A percentile compares a stretch with the other conserved stretches of the same genome.
phyloP scores from a whole-genome alignment of 768 basidiomycete species.

The Mycena vulgaris region DNA sequence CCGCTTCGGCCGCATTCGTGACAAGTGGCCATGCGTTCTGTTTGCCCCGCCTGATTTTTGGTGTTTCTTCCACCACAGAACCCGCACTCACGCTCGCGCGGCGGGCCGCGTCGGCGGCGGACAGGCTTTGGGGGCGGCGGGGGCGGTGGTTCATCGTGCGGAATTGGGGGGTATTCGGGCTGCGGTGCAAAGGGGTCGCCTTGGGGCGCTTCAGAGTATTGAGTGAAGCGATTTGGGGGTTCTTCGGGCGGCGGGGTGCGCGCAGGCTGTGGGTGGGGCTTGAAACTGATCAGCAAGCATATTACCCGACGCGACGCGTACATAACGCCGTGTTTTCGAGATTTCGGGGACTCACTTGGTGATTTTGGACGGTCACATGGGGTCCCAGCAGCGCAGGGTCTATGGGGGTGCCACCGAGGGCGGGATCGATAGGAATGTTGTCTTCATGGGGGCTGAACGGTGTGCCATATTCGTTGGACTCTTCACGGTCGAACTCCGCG shows the following conservation, averaged over 20 bases:
- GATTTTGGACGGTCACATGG: conserved; percentile 38
- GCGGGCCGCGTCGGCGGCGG: conserved; percentile 62
- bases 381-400: conserved; percentile 66
- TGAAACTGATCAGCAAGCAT: conserved; percentile 43
- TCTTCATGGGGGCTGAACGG: conserved; percentile 70
- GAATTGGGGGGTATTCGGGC: conserved; percentile 66
- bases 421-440: conserved; percentile 89
- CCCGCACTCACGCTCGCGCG: conserved; percentile 78
- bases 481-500: conserved; percentile 66
- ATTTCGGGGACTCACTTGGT: conserved; percentile 56
- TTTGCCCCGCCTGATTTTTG: conserved; percentile 68
- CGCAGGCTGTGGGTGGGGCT: conserved; percentile 40
- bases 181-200: conserved; percentile 89
- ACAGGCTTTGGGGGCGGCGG: conserved; percentile 59
- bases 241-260: conserved; percentile 44
- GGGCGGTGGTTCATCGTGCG: conserved; percentile 58
- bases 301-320: conserved; percentile 82
- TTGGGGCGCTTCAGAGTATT: conserved; percentile 83
- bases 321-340: conserved; percentile 45
- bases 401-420: conserved; percentile 67
- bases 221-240: conserved; percentile 56
- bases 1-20: conserved; percentile 88
- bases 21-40: conserved; percentile 85
- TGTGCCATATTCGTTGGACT: conserved; percentile 72
- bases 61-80: conserved; percentile 81